Evolutionary conservation across 164 flowering plant species (phyloP).

Genomic region (Magnolia changhungtana): DNA sequence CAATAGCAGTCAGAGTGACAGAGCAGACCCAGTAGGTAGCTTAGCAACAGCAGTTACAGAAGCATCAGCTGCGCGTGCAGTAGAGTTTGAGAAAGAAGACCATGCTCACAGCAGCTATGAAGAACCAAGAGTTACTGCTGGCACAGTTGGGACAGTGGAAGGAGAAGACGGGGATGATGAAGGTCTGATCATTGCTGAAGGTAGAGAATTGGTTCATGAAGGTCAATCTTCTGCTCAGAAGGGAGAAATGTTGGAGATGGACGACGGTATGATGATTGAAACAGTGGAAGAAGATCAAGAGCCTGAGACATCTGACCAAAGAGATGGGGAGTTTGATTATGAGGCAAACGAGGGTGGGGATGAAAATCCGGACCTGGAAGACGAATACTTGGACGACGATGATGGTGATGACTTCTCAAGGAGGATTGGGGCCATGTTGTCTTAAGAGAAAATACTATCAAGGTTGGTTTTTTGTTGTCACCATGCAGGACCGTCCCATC

Average conservation of each 20-base stretch:
- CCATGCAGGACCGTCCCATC: neutral
- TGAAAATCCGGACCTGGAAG: constrained; percentile 53
- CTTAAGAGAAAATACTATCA: constrained; percentile 10
- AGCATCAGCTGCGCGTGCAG: neutral
- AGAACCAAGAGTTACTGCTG: constrained; percentile 18
- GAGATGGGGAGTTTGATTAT: constrained; percentile 52
- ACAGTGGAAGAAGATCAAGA: constrained; percentile 39
- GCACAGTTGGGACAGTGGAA: constrained; percentile 5
- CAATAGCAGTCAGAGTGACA: constrained; percentile 18
- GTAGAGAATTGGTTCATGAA: constrained; percentile 17
- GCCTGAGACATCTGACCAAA: constrained; percentile 45
- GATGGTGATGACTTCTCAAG: constrained; percentile 83
- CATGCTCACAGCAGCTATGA: constrained; percentile 17
- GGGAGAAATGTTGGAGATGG: constrained; percentile 30
- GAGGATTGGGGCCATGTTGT: constrained; percentile 57
- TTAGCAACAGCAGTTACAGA: constrained; percentile 1
- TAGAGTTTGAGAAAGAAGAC: constrained; percentile 18
- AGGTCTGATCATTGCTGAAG: constrained; percentile 8
- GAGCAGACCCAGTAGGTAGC: constrained; percentile 7
- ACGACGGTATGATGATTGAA: constrained; percentile 37
- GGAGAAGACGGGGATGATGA: constrained; percentile 11
- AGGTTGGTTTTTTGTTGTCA: neutral
- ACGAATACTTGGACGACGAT: constrained; percentile 52
- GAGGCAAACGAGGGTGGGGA: constrained; percentile 51
- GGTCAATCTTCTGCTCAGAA: constrained; percentile 26